phyloP scores from a whole-genome alignment of 148 eudicot species.

The Camellia japonica region DNA sequence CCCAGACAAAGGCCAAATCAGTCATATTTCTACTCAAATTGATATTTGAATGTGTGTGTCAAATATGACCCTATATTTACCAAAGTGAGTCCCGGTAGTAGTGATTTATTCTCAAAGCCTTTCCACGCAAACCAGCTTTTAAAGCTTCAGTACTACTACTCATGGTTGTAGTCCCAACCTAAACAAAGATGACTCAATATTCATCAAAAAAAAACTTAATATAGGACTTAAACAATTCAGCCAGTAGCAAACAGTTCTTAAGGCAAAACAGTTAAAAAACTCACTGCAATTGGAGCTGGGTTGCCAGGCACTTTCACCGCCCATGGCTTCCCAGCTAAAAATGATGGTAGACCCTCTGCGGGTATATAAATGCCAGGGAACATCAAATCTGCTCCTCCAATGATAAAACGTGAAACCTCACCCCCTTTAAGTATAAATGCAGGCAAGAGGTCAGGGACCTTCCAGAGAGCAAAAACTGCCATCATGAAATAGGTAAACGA shows the following conservation, averaged over 20 bases:
- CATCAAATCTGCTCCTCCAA: conserved; percentile 98
- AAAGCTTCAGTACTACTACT: conserved; percentile 73
- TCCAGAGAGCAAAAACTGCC: conserved; percentile 96
- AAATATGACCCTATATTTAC: conserved; percentile 30
- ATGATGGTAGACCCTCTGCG: conserved; percentile 69
- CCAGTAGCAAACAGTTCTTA: conserved; percentile 9
- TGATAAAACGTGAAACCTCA: conserved; percentile 86
- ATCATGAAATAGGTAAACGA: conserved; percentile 9
- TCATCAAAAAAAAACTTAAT: conserved; percentile 4
- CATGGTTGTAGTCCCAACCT: conserved; percentile 86
- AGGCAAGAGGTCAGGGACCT: conserved; percentile 82
- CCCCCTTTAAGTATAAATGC: conserved; percentile 81
- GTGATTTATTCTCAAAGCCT: conserved; percentile 74
- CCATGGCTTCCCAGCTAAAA: conserved; percentile 84
- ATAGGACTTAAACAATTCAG: background rate
- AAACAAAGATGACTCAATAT: conserved; percentile 12
- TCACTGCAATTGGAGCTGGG: conserved; percentile 86
- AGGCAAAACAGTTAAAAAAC: background rate
- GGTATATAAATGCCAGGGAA: conserved; percentile 84
- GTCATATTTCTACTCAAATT: background rate
- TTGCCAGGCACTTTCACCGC: conserved; percentile 92
- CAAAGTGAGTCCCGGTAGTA: conserved; percentile 73
- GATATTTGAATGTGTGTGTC: background rate
- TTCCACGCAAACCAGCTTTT: conserved; percentile 90
- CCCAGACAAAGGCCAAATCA: conserved; percentile 10